A percentile compares a stretch with the other conserved stretches of the same genome.
These are phyloP conservation scores for Phytophthora sansomeana DNA, from an alignment of 352 stramenopile species.

Conservation along the genomic window DNA sequence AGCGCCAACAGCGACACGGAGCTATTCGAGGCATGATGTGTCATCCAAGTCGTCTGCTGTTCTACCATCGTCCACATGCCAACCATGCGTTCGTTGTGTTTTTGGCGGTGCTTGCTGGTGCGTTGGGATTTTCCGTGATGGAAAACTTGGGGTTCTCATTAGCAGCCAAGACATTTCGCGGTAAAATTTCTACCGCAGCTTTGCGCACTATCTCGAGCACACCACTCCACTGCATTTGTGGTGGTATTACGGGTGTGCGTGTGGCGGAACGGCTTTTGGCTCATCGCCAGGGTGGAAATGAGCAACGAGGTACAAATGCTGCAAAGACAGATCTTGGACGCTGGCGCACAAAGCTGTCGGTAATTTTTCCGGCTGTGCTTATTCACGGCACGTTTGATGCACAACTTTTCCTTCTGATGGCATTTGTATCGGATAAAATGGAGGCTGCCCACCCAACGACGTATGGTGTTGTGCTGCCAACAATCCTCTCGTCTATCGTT, in stretches of 20 bases:
- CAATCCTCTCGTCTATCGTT: conserved; percentile 31
- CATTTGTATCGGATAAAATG: conserved; percentile 47
- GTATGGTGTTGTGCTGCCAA: conserved; percentile 50
- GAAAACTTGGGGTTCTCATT: conserved; percentile 73
- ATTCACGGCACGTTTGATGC: conserved; percentile 72
- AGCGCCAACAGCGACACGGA: conserved; percentile 34
- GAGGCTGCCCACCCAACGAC: conserved; percentile 39
- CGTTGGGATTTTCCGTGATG: conserved; percentile 68
- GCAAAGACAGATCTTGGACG: conserved; percentile 29
- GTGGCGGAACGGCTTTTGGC: conserved; percentile 49
- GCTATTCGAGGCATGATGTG: conserved; percentile 52
- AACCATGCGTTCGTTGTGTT: conserved; percentile 72
- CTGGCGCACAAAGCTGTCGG: conserved; percentile 46
- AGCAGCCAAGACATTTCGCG: conserved; percentile 31
- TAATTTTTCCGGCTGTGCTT: conserved; percentile 56
- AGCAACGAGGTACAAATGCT: conserved; percentile 22
- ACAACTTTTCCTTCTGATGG: conserved; percentile 62
- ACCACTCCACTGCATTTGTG: conserved; percentile 71
- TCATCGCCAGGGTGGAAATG: conserved; percentile 22
- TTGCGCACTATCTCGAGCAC: conserved; percentile 53
- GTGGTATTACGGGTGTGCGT: conserved; percentile 69
- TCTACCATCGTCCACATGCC: conserved; percentile 48
- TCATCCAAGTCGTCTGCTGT: conserved; percentile 57
- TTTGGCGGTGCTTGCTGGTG: conserved; percentile 53
- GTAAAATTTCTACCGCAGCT: conserved; percentile 48